Evolutionary conservation across 2,329 filamentous ascomycete species (phyloP), one percentile per base, ranked within the genome.

Genomic region (Clathrospora elynae): DNA sequence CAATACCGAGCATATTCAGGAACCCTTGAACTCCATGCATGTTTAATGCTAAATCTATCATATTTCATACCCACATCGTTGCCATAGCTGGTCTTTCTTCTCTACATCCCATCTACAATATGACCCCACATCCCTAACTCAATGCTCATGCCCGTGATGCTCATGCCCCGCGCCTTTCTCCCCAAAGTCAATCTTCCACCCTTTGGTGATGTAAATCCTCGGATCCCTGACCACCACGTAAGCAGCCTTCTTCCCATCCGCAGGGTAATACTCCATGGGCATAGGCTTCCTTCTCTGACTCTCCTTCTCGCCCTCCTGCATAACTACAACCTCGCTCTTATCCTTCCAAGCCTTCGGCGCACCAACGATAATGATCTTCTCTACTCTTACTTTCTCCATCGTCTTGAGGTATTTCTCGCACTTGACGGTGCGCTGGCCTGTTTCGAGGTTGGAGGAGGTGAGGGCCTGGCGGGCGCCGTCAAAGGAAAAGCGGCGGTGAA

Each of bases 351-450:
- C 72, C 22, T 78, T 75, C 1, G 90, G 88, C 2, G 88, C 89
- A 30, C 88, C 89, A 13, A 97, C 83, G 34, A 99, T 61, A 32
- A 97, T 77, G 41, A 97, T 80, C 73, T 87, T 90, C 74, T 96
- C 90, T 1, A 97, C 83, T 6, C 79, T 75, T 3, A 97, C 90
- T 30, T 81, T 77, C 19, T 80, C 78, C 86, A 96, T 95, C 5
- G 74, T 77, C 77, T 92, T 88, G 50, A 91, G 72, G 76, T 90
- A 97, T 22, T 80, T 78, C 25, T 86, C 84, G 11, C 84, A 81
- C 70, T 87, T 81, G 51, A 84, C 73, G 4, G 80, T 80, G 57
- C 79, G 79, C 71, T 59, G 81, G n/a, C 48, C 55, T 5, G 41
- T 51, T 22, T 53, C 53, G 17, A 65, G 53, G 31, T 64, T 82